A percentile compares a stretch with the other conserved stretches of the same genome.
These are phyloP conservation scores for Takakia lepidozioides DNA, from an alignment of 225 moss, liverwort and hornwort species.

Conservation along the genomic window DNA sequence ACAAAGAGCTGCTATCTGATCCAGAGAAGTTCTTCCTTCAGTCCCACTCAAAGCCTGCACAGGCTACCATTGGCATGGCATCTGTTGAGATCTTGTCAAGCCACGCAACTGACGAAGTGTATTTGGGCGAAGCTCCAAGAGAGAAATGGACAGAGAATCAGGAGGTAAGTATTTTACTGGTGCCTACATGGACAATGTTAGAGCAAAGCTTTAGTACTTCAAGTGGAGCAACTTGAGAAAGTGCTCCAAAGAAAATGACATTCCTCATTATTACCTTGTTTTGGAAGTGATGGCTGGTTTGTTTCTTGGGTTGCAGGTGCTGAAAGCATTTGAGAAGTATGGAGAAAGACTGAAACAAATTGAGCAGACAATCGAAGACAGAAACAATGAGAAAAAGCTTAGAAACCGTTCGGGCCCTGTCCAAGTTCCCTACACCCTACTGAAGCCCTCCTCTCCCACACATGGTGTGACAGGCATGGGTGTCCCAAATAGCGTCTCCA, in stretches of 20 bases:
- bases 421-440: slow-evolving; percentile 24
- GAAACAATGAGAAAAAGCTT: not conserved
- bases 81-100: slow-evolving; percentile 8
- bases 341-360: no score
- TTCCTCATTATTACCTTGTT: no score
- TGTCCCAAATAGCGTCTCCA: slow-evolving; percentile 10
- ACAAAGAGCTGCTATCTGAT: not conserved
- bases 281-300: no score
- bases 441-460: slow-evolving; percentile 5
- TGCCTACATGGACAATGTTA: no score
- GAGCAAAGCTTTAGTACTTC: no score
- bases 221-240: no score
- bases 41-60: no score
- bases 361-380: not conserved
- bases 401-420: slow-evolving; percentile 16
- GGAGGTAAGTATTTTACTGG: no score
- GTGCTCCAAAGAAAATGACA: no score
- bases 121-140: slow-evolving; percentile 9
- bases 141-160: slow-evolving; percentile 4
- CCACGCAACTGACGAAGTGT: slow-evolving; percentile 5
- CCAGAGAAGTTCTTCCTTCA: no score
- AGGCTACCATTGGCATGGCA: slow-evolving; percentile 1
- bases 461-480: slow-evolving; percentile 11
- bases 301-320: no score
- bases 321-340: not conserved